Evolutionary conservation across 352 stramenopile genomes (phyloP).

Genomic region (Phytophthora sp.): DNA sequence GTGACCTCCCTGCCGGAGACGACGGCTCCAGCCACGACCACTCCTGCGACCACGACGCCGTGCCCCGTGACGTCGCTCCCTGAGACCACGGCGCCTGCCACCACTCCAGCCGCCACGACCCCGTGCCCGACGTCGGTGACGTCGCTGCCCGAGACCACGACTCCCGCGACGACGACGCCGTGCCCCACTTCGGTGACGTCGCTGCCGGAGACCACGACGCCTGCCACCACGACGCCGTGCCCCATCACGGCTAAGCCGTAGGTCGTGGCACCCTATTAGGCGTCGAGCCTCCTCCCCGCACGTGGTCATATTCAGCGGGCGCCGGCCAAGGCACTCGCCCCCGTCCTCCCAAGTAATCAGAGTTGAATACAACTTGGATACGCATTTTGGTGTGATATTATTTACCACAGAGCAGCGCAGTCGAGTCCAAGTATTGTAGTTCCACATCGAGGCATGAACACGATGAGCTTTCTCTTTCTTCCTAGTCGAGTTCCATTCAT

Average conservation of each 20-base stretch:
- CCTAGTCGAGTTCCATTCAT: not conserved
- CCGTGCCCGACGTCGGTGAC: constrained; percentile 7
- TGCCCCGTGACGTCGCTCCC: constrained; percentile 26
- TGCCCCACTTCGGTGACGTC: constrained; percentile 21
- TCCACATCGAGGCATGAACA: constrained; percentile 15
- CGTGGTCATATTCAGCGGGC: constrained; percentile 26
- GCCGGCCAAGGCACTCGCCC: constrained; percentile 10
- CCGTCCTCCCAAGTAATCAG: constrained; percentile 27
- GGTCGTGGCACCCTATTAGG: constrained; percentile 18
- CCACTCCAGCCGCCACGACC: constrained; percentile 3
- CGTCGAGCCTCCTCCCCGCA: constrained; percentile 17
- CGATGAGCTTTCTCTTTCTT: constrained; percentile 3
- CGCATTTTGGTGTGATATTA: constrained; percentile 32
- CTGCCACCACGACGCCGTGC: constrained; percentile 37
- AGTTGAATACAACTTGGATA: constrained; percentile 37
- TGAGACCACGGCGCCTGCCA: constrained; percentile 1
- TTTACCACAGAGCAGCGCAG: constrained; percentile 20
- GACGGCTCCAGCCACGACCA: too few species aligned
- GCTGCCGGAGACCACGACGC: constrained; percentile 25
- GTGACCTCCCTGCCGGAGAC: constrained; percentile 17
- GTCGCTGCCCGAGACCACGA: constrained; percentile 15
- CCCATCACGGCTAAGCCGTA: constrained; percentile 41
- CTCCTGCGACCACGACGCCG: too few species aligned
- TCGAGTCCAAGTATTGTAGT: constrained; percentile 7
- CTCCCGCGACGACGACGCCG: constrained; percentile 2